A percentile compares a stretch with the other conserved stretches of the same genome.
These are phyloP conservation scores for Basipetospora sp. DNA, from an alignment of 2,329 filamentous ascomycete genomes.

Conservation along the genomic window DNA sequence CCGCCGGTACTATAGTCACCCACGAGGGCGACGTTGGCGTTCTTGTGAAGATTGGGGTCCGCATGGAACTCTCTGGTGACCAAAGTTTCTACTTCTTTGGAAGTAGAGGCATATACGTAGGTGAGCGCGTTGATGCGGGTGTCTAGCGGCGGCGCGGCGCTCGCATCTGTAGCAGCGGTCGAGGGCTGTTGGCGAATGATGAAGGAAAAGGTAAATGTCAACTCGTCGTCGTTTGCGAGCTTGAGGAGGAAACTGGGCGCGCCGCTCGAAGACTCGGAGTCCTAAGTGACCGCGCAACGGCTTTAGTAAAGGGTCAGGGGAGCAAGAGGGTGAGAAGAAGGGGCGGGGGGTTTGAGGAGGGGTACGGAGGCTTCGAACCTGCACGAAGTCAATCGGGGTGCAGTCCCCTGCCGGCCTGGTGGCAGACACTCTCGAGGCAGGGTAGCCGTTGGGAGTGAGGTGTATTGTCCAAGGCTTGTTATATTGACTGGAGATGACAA, in stretches of 20 bases:
- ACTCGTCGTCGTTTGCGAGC: slow-evolving; percentile 77
- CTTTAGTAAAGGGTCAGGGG: too few relatives aligned
- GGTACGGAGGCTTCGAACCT: slow-evolving; percentile 42
- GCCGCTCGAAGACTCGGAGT: slow-evolving; percentile 49
- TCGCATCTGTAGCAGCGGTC: slow-evolving; percentile 18
- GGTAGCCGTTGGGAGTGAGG: slow-evolving; percentile 73
- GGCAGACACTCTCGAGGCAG: slow-evolving; percentile 62
- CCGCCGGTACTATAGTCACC: slow-evolving; percentile 79
- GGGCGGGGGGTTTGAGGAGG: too few relatives aligned
- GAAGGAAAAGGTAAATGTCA: slow-evolving; percentile 87
- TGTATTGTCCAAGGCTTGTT: slow-evolving; percentile 63
- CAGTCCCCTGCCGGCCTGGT: slow-evolving; percentile 60
- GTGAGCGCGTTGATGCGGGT: slow-evolving; percentile 78
- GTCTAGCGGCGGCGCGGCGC: slow-evolving; percentile 38
- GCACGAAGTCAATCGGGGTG: slow-evolving; percentile 73
- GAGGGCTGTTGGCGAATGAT: slow-evolving; percentile 42
- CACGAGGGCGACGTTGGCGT: slow-evolving; percentile 87
- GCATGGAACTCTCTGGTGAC: slow-evolving; percentile 92
- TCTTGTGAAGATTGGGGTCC: slow-evolving; percentile 93
- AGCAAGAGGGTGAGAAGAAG: too few relatives aligned
- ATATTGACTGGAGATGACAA: slow-evolving; percentile 68
- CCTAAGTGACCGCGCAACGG: slow-evolving; percentile 33
- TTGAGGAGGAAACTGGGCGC: slow-evolving; percentile 69
- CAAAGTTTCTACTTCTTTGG: slow-evolving; percentile 79
- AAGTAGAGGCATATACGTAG: slow-evolving; percentile 75